Evolutionary conservation across 1,139 yeast species (phyloP).

Genomic region (Ashbya aceris): DNA sequence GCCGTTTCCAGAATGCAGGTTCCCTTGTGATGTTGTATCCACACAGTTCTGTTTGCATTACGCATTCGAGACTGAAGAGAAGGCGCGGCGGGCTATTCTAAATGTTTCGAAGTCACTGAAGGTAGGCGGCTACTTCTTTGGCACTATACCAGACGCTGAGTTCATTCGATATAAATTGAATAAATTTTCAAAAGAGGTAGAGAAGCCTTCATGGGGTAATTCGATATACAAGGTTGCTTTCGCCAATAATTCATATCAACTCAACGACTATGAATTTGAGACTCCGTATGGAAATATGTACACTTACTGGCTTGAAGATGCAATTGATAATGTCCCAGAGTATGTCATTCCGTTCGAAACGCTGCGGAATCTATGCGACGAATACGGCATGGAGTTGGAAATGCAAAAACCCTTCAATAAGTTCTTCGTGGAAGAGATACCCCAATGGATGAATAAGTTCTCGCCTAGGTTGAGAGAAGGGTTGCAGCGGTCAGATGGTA

Average conservation of each 20-base stretch:
- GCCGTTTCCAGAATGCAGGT: slow-evolving; percentile 54
- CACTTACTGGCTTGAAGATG: slow-evolving; percentile 76
- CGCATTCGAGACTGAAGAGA: slow-evolving; percentile 80
- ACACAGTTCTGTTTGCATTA: slow-evolving; percentile 91
- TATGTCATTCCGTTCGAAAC: slow-evolving; percentile 95
- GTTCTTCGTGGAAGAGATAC: slow-evolving; percentile 72
- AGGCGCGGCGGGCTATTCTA: slow-evolving; percentile 60
- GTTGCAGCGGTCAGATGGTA: slow-evolving; percentile 64
- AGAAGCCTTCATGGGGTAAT: slow-evolving; percentile 68
- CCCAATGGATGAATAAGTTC: slow-evolving; percentile 48
- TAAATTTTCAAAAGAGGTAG: slow-evolving; percentile 39
- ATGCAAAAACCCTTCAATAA: slow-evolving; percentile 74
- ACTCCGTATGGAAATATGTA: slow-evolving; percentile 81
- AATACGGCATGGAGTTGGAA: slow-evolving; percentile 64
- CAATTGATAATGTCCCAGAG: slow-evolving; percentile 94
- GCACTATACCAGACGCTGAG: slow-evolving; percentile 91
- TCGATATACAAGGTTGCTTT: slow-evolving; percentile 73
- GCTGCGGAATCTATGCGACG: slow-evolving; percentile 73
- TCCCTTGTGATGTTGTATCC: slow-evolving; percentile 83
- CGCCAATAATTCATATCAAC: slow-evolving; percentile 51
- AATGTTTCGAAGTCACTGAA: slow-evolving; percentile 70
- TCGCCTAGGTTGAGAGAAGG: slow-evolving; percentile 64
- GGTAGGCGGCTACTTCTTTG: slow-evolving; percentile 80
- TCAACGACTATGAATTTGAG: slow-evolving; percentile 59
- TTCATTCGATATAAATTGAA: slow-evolving; percentile 59